A percentile compares a stretch with the other conserved stretches of the same genome.
These are phyloP conservation scores for Biscutella laevigata DNA, from an alignment of 441 rosid genomes.

Conservation along the genomic window DNA sequence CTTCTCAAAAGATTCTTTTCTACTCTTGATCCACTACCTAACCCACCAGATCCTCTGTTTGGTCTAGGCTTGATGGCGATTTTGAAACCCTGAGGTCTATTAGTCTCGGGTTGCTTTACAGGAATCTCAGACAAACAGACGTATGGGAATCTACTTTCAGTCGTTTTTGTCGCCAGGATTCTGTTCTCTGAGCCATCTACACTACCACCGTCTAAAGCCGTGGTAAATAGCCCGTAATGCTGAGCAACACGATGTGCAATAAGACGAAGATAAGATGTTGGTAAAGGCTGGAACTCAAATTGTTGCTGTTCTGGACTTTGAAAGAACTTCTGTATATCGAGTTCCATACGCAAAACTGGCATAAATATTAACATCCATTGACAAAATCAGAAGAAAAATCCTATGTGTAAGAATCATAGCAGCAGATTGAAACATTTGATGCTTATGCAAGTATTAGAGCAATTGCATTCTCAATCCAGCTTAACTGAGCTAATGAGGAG, in stretches of 20 bases:
- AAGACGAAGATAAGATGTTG: constrained; percentile 92
- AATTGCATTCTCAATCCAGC: constrained; percentile 5
- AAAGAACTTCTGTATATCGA: constrained; percentile 76
- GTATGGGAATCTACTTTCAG: constrained; percentile 55
- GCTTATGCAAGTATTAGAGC: too few species aligned
- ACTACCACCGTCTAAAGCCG: constrained; percentile 56
- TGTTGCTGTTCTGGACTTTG: constrained; percentile 65
- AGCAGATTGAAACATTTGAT: background rate
- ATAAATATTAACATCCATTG: background rate
- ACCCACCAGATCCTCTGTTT: constrained; percentile 38
- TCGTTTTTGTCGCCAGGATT: constrained; percentile 56
- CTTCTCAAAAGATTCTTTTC: constrained; percentile 52
- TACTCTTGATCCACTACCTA: constrained; percentile 41
- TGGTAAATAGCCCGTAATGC: constrained; percentile 79
- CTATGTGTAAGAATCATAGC: background rate
- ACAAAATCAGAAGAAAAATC: background rate
- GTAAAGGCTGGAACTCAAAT: constrained; percentile 75
- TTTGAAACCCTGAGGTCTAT: constrained; percentile 52
- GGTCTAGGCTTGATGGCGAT: constrained; percentile 71
- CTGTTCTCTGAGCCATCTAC: constrained; percentile 60
- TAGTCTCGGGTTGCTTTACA: constrained; percentile 51
- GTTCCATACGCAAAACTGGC: constrained; percentile 91
- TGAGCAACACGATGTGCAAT: constrained; percentile 93
- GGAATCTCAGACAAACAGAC: constrained; percentile 76
- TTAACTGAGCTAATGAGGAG: background rate